These are phyloP conservation scores for Pistacia vera DNA, from an alignment of 345 rosid species.

Conservation along the genomic window DNA sequence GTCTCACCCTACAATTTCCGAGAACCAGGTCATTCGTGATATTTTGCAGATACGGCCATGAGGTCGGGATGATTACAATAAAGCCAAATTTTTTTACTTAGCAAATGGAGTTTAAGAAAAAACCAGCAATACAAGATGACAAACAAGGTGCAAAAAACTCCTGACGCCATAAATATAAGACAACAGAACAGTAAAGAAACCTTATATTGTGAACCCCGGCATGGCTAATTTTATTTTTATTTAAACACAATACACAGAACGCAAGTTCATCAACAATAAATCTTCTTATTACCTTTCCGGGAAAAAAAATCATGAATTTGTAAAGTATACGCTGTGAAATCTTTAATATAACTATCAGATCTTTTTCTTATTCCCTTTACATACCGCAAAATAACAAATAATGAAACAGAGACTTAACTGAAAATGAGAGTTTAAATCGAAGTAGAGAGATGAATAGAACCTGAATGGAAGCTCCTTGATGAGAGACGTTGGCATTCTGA, in stretches of 20 bases:
- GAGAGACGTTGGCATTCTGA: constrained; percentile 54
- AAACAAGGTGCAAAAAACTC: not conserved
- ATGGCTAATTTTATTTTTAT: not conserved
- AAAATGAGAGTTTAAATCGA: not conserved
- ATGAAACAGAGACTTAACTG: not conserved
- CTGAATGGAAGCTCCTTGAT: constrained; percentile 46
- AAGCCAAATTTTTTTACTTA: too few relatives aligned
- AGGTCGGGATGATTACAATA: too few relatives aligned
- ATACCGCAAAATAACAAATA: not conserved
- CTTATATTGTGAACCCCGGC: not conserved
- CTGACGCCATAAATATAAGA: not conserved
- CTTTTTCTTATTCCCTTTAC: not conserved
- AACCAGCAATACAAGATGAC: not conserved
- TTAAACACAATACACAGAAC: not conserved
- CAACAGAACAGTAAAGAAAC: not conserved
- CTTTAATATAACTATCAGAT: not conserved
- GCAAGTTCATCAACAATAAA: not conserved
- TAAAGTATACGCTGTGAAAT: too few relatives aligned
- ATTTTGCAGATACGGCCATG: too few relatives aligned
- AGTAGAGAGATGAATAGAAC: constrained; percentile 27
- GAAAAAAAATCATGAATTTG: not conserved
- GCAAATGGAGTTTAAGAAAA: too few relatives aligned
- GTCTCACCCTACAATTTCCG: too few relatives aligned
- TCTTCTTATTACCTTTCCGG: not conserved
- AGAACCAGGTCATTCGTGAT: too few relatives aligned